These are phyloP conservation scores for Russula lepida DNA, from an alignment of 768 basidiomycete species.

Conservation along the genomic window DNA sequence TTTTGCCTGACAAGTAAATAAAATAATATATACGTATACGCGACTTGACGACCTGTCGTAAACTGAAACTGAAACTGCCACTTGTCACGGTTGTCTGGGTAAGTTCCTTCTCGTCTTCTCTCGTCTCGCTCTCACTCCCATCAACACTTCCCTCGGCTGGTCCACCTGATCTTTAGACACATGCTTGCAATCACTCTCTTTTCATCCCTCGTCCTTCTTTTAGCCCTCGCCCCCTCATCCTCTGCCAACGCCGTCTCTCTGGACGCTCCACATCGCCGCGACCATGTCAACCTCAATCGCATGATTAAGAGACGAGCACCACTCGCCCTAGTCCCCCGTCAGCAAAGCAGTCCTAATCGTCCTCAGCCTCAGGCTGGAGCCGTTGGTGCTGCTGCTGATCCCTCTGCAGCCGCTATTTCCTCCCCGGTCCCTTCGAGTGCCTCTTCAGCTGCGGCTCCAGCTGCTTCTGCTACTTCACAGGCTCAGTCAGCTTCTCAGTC, in stretches of 20 bases:
- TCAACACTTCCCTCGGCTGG: slow-evolving; percentile 12
- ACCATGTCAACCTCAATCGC: slow-evolving; percentile 52
- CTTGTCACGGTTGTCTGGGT: background rate
- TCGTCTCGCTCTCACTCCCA: background rate
- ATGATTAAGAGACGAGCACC: slow-evolving; percentile 60
- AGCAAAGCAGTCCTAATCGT: background rate
- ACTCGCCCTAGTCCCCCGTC: slow-evolving; percentile 14
- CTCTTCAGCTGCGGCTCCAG: slow-evolving; percentile 8
- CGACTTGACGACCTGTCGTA: background rate
- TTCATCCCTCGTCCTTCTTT: slow-evolving; percentile 47
- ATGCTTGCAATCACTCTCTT: slow-evolving; percentile 51
- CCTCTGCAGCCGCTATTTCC: slow-evolving; percentile 26
- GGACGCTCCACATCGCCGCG: slow-evolving; percentile 36
- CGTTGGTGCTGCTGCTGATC: slow-evolving; percentile 22
- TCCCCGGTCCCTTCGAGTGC: slow-evolving; percentile 13
- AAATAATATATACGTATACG: background rate
- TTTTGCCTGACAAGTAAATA: background rate
- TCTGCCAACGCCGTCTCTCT: slow-evolving; percentile 40
- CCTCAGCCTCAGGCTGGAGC: background rate
- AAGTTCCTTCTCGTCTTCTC: background rate
- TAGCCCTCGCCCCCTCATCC: slow-evolving; percentile 37
- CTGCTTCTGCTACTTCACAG: slow-evolving; percentile 2
- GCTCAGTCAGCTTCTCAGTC: slow-evolving; percentile 15
- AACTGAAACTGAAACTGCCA: background rate
- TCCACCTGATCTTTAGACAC: slow-evolving; percentile 5